Base-by-base conservation (phyloP, 225 moss, liverwort and hornwort species). In the Asterella californica region DNA sequence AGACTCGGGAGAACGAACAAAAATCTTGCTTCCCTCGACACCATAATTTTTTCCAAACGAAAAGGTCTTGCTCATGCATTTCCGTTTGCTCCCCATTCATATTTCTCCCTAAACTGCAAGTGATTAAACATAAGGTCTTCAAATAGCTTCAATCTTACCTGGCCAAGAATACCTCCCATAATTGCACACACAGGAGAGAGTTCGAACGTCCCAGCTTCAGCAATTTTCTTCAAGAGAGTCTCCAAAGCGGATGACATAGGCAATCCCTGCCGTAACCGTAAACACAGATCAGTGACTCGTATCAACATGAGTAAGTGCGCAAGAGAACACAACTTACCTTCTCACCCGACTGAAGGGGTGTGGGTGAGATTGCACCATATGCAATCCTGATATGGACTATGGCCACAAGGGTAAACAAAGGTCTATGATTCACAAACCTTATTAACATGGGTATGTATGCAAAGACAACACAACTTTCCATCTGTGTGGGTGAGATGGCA, bases 181-280 rank as follows among this genome's bases (percentile, higher is more conserved):
- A 95, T 92, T 34, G 99, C 95, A 85, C 88, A 92, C n/a, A 99
- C 93, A 74, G 99, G 94, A 74, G 99, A 89, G 59, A 91, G 86
- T 79, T 95, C 95, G 50, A 85, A 87, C 54, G 76, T 83, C 47
- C 92, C 93, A 77, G 89, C 88, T 77, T 84, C 85, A 33, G 89
- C 86, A 79, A 99, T 84, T 76, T 83, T 89, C 60, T 86, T 83
- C 80, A 95, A 81, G 49, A 92, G 71, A 69, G 32, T 55, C 75
- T 93, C 91, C 15, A 88, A 29, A 27, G 55, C 74, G 22, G 52
- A 62, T 79, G 86, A 78, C 66, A 83, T 48, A 14, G 76, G 50
- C 45, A 83, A 55, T 15, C 86, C 89, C 89, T 89, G 27, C 52
- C 54, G 29, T 9, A 52, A 24, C 22, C 0, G 22, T 74, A 2